phyloP scores from a whole-genome alignment of 2,329 filamentous ascomycete species.

The Aphanocladium album region DNA sequence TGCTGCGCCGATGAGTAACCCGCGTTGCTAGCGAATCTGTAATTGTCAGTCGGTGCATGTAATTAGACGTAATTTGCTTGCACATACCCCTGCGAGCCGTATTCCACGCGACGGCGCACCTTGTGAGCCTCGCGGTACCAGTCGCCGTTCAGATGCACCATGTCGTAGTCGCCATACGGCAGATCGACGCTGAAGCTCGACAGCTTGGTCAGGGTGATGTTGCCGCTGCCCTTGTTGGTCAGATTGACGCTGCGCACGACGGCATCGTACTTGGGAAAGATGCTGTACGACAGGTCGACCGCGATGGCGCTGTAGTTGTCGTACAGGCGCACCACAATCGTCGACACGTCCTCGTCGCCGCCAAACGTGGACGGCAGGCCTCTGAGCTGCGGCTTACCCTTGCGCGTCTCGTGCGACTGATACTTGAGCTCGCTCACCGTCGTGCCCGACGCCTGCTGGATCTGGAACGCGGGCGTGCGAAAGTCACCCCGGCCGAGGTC shows the following conservation, averaged over 20 bases:
- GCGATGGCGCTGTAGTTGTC: slow-evolving; percentile 55
- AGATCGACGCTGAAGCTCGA: slow-evolving; percentile 59
- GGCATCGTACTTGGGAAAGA: slow-evolving; percentile 58
- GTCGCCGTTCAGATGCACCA: slow-evolving; percentile 58
- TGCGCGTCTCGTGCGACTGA: slow-evolving; percentile 47
- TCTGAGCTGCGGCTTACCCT: slow-evolving; percentile 51
- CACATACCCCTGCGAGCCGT: slow-evolving; percentile 48
- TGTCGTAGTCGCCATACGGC: slow-evolving; percentile 54
- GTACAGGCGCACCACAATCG: slow-evolving; percentile 51
- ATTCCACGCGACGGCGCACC: slow-evolving; percentile 50
- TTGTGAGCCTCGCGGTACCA: slow-evolving; percentile 56
- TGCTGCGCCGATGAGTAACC: slow-evolving; percentile 61
- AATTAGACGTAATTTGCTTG: too few species aligned
- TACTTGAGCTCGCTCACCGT: slow-evolving; percentile 56
- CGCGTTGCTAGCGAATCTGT: slow-evolving; percentile 53
- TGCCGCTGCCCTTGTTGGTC: slow-evolving; percentile 50
- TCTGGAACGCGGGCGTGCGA: slow-evolving; percentile 55
- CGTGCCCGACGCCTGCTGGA: slow-evolving; percentile 53
- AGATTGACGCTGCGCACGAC: slow-evolving; percentile 57
- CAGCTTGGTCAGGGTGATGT: slow-evolving; percentile 50
- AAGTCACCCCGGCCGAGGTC: slow-evolving; percentile 61
- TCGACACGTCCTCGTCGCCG: slow-evolving; percentile 49
- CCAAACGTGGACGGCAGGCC: slow-evolving; percentile 59
- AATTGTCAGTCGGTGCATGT: not conserved
- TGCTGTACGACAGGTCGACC: slow-evolving; percentile 56